Evolutionary conservation across 2,329 filamentous ascomycete species (phyloP).

Genomic region (Immersiporthe knoxdaviesiana): DNA sequence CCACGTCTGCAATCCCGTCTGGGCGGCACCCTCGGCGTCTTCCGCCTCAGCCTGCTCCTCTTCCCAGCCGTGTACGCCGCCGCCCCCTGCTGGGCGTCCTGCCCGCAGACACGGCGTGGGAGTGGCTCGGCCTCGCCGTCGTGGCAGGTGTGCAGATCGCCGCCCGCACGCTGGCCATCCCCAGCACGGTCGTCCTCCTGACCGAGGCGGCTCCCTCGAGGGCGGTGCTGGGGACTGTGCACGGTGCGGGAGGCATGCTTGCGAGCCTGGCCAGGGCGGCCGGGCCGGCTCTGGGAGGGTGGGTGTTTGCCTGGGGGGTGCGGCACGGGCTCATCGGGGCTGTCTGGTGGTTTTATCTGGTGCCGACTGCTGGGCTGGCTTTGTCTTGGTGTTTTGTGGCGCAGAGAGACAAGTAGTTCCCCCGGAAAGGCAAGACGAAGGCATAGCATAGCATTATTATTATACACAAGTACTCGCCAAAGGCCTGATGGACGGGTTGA

Average conservation of each 20-base stretch:
- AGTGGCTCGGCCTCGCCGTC: not conserved
- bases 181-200: conserved; percentile 45
- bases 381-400: conserved; percentile 8
- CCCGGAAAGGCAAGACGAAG: not conserved
- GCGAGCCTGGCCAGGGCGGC: conserved; percentile 36
- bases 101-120: conserved; percentile 18
- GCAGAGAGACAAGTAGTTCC: not conserved
- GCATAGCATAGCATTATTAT: too few species aligned
- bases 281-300: conserved; percentile 37
- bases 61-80: conserved; percentile 62
- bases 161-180: conserved; percentile 59
- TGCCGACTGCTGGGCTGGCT: not conserved
- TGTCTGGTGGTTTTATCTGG: not conserved
- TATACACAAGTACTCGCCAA: too few species aligned
- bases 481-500: too few species aligned
- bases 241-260: conserved; percentile 39
- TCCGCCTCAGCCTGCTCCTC: conserved; percentile 59
- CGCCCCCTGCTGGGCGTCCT: conserved; percentile 62
- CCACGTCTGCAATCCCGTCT: conserved; percentile 59
- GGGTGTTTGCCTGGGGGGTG: not conserved
- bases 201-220: conserved; percentile 43
- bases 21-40: conserved; percentile 59
- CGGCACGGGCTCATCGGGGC: not conserved
- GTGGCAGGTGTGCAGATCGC: conserved; percentile 61
- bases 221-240: conserved; percentile 43